These are phyloP conservation scores for Annulohypoxylon bovei DNA, from an alignment of 495 filamentous ascomycete genomes.

Conservation along the genomic window DNA sequence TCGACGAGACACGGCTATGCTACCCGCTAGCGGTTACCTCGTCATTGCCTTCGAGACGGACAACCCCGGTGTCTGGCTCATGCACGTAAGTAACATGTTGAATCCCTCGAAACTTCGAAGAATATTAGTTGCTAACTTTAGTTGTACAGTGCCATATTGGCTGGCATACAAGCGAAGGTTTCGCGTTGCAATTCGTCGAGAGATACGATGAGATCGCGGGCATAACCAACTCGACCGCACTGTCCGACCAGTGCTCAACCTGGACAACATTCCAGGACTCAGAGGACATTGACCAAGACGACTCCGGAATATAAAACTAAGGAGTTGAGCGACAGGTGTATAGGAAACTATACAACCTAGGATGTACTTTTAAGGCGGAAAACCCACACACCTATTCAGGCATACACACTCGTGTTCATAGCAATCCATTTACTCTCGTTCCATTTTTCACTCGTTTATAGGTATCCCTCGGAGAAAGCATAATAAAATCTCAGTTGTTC, in stretches of 20 bases:
- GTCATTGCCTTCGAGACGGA: slow-evolving; percentile 67
- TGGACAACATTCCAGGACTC: slow-evolving; percentile 55
- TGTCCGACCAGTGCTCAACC: slow-evolving; percentile 51
- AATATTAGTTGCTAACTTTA: slow-evolving; percentile 11
- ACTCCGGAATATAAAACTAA: slow-evolving; percentile 56
- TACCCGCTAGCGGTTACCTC: slow-evolving; percentile 59
- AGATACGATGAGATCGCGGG: slow-evolving; percentile 50
- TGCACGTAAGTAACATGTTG: slow-evolving; percentile 49
- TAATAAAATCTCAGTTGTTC: neutral
- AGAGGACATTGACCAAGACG: slow-evolving; percentile 48
- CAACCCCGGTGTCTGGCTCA: slow-evolving; percentile 65
- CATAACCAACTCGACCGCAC: slow-evolving; percentile 47
- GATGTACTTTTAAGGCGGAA: neutral
- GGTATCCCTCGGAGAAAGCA: neutral
- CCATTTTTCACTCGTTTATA: neutral
- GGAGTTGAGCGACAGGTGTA: neutral
- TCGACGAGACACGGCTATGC: slow-evolving; percentile 68
- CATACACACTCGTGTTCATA: neutral
- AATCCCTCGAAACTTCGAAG: neutral
- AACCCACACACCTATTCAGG: neutral
- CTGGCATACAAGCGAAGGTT: slow-evolving; percentile 60
- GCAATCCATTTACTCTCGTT: neutral
- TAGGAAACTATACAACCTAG: neutral
- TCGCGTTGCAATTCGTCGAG: slow-evolving; percentile 62
- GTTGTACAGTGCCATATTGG: slow-evolving; percentile 53